A percentile compares a stretch with the other conserved stretches of the same genome.
Conservation (phyloP, 148 eudicot genomes). For the Gaultheria prostrata region DNA sequence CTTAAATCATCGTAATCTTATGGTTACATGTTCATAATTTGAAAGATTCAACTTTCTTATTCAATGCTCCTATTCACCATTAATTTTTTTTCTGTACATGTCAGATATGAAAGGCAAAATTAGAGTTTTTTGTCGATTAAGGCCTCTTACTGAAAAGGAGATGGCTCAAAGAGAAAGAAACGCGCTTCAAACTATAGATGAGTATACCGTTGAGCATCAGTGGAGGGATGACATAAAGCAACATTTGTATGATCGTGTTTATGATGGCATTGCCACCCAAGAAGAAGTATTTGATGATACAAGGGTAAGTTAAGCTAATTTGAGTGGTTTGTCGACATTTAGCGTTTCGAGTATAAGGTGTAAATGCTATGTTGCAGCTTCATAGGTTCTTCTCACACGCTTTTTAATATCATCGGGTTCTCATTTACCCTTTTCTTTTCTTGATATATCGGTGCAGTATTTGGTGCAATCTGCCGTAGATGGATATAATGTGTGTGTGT, state of each 20-base stretch:
- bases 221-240: slow-evolving; percentile 93
- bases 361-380: too few relatives aligned
- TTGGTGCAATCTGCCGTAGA: slow-evolving; percentile 97
- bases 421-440: neutral
- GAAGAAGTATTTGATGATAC: slow-evolving; percentile 96
- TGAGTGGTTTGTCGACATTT: neutral
- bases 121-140: slow-evolving; percentile 84
- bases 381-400: neutral
- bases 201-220: slow-evolving; percentile 92
- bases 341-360: neutral
- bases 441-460: slow-evolving; percentile 50
- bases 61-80: neutral
- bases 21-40: neutral
- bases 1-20: neutral
- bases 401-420: neutral
- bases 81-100: neutral
- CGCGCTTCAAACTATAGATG: slow-evolving; percentile 55
- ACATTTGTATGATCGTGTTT: slow-evolving; percentile 87
- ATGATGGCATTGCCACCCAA: slow-evolving; percentile 78
- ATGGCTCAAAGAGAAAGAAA: slow-evolving; percentile 51
- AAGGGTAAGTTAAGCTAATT: slow-evolving; percentile 46
- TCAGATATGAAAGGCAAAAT: slow-evolving; percentile 98
- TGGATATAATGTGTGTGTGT: slow-evolving; percentile 94
- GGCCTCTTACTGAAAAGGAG: slow-evolving; percentile 83
- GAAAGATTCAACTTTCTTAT: neutral